Conservation (phyloP, 495 filamentous ascomycete species). For the Gamarada debralockiae region DNA sequence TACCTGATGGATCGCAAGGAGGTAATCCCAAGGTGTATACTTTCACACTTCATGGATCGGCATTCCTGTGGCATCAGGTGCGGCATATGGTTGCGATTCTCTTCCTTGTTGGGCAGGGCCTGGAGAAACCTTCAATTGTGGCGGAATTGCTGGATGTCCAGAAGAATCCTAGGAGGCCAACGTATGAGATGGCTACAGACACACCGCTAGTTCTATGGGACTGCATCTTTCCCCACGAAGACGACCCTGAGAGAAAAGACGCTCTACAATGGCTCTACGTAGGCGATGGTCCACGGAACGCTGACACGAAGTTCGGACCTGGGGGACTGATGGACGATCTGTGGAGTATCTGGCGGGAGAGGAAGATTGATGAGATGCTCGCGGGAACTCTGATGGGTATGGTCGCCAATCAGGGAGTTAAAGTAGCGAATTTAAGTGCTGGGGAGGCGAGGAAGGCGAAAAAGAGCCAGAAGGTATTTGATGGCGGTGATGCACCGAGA, state of each 20-base stretch:
- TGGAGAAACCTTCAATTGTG: constrained; percentile 72
- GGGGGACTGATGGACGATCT: constrained; percentile 65
- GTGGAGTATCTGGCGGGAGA: constrained; percentile 78
- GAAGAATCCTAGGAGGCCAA: constrained; percentile 67
- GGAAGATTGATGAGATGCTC: constrained; percentile 86
- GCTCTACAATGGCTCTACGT: constrained; percentile 74
- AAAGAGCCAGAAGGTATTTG: constrained; percentile 59
- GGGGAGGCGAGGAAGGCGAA: constrained; percentile 15
- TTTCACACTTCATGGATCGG: constrained; percentile 83
- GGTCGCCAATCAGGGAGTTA: constrained; percentile 48
- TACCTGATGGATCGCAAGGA: constrained; percentile 12
- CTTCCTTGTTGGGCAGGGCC: constrained; percentile 86
- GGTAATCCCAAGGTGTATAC: constrained; percentile 66
- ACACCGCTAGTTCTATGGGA: constrained; percentile 92
- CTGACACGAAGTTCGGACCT: constrained; percentile 55
- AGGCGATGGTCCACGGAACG: constrained; percentile 29
- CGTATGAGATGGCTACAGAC: constrained; percentile 87
- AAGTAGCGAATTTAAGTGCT: constrained; percentile 9
- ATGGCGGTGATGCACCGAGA: constrained; percentile 60
- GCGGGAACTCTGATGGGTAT: constrained; percentile 63
- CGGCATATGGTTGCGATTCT: constrained; percentile 84
- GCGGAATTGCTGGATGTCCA: constrained; percentile 66
- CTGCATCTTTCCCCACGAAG: constrained; percentile 71
- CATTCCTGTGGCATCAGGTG: constrained; percentile 98
- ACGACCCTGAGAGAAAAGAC: constrained; percentile 40